These are phyloP conservation scores for Globisporangium canariense DNA, from an alignment of 352 stramenopile species.

Conservation along the genomic window DNA sequence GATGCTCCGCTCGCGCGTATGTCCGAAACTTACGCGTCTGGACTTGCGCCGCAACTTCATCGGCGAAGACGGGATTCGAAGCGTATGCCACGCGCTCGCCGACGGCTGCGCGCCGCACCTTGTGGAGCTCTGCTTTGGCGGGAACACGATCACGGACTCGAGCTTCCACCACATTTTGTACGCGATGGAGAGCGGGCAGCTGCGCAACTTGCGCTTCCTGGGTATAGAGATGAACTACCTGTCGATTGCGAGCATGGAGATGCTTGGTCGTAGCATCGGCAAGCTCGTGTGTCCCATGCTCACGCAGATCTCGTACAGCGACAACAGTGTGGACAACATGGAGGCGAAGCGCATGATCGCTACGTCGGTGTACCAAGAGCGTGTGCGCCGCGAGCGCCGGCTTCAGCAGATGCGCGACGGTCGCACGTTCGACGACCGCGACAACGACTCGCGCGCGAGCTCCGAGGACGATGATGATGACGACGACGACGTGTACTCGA, in stretches of 20 bases:
- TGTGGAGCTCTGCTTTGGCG: slow-evolving; percentile 73
- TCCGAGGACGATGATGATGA: slow-evolving; percentile 33
- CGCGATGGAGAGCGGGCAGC: slow-evolving; percentile 72
- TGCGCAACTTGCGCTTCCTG: slow-evolving; percentile 63
- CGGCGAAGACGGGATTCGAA: slow-evolving; percentile 69
- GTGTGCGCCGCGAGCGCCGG: slow-evolving; percentile 52
- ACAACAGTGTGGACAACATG: slow-evolving; percentile 77
- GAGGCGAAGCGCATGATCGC: slow-evolving; percentile 75
- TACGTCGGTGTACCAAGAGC: slow-evolving; percentile 72
- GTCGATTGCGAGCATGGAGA: slow-evolving; percentile 79
- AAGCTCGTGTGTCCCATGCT: slow-evolving; percentile 76
- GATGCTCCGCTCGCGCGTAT: slow-evolving; percentile 77
- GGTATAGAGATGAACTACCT: slow-evolving; percentile 88
- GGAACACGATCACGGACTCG: slow-evolving; percentile 82
- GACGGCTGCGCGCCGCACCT: slow-evolving; percentile 67
- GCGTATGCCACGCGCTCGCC: slow-evolving; percentile 65
- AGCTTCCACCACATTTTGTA: slow-evolving; percentile 82
- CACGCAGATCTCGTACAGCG: slow-evolving; percentile 85
- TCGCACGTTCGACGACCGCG: slow-evolving; percentile 23
- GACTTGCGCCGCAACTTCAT: slow-evolving; percentile 87
- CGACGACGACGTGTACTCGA: slow-evolving; percentile 25
- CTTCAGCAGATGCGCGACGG: slow-evolving; percentile 48
- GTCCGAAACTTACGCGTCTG: slow-evolving; percentile 69
- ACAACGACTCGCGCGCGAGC: slow-evolving; percentile 25
- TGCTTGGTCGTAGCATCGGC: slow-evolving; percentile 77